Base-by-base conservation (phyloP, 768 basidiomycete species). In the Trametes cingulata region DNA sequence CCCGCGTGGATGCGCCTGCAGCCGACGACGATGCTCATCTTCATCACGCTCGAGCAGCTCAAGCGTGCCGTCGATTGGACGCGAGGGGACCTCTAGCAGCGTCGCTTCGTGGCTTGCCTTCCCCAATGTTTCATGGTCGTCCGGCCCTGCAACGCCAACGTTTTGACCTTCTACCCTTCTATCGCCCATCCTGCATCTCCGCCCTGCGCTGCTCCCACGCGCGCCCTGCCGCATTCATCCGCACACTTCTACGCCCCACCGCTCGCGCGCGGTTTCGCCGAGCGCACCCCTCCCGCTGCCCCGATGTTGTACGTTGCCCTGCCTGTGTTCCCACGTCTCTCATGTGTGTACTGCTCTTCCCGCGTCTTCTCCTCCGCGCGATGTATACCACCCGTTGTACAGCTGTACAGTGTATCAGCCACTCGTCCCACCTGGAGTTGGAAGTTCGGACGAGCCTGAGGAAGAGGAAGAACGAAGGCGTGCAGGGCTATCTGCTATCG, bases 11-110 rank as follows among this genome's bases (percentile, higher is more conserved):
- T 84, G 52, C 80, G 92, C 71, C 80, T 94, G 39, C 90, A 93
- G 69, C 92, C 91, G 0, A 93, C 91, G 42, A 94, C 92, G 3
- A 91, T 94, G 63, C 79, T 94, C 39, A 93, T 93, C 70, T 94
- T 93, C 78, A 72, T 93, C 63, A 91, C 88, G 7, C 78, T 93
- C 39, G 91, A 93, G 68, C 90, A 92, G 72, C 71, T 92, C 64
- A 92, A 85, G 82, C 86, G 85, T 53, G 67, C 77, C 3, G 87
- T 90, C 1, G 90, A 92, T 67, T 85, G 78, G 72, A 73, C 81
- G 12, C 67, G 72, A 35, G 60, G 47, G 20, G 61, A 63, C 48
- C 55, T 62, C 37, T 62, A n/a, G 46, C 24, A 19, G 6, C 40
- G 40, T n/a, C 17, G 40, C 42, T 19, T 4, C n/a, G n/a, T 37